Base-by-base conservation (phyloP, 2,329 filamentous ascomycete species). In the Herpotrichia juniperi region DNA sequence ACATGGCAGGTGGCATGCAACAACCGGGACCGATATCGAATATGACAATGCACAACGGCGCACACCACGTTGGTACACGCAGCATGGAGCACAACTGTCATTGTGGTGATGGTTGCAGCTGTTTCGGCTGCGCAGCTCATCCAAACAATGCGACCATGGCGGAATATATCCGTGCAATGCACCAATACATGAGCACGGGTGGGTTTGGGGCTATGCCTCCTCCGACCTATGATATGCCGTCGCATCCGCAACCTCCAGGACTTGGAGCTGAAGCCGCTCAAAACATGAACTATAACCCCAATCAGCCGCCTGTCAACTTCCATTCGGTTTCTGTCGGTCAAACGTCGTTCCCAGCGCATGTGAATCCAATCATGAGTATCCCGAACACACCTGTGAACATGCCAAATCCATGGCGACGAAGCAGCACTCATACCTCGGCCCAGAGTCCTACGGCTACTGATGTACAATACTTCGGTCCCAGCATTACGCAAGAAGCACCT, bases 91-190 rank as follows among this genome's bases (percentile, higher is more conserved):
- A 83, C 56, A 75, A 78, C 21, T 90, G 87, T 61, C 77, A 78
- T 42, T 90, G 87, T 63, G 87, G 87, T 17, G 83, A 87, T 48
- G 76, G 76, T 24, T 90, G 87, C 58, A 81, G 86, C 58, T 90
- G 87, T 64, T 76, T 89, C 30, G 87, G 86, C 10, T 90, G 87
- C 65, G 79, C 85, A 4, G 83, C 83, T 2, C 87, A 89, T 66
- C 85, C 87, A 11, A 87, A 86, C 63, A 89, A 89, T 59, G 78
- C 83, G 7, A 83, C 85, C 19, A 89, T 83, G 45, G 81, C 78
- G 76, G 73, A 79, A 42, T 77, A 80, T 51, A 77, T 86, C 2
- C 75, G 79, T 6, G 57, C 65, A 0, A 74, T 74, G 68, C 67
- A 69, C 26, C 63, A 72, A 7, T 73, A 63, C 39, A 69, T 71